phyloP scores from a whole-genome alignment of 148 eudicot genomes.

The Vaccinium corymbosum region DNA sequence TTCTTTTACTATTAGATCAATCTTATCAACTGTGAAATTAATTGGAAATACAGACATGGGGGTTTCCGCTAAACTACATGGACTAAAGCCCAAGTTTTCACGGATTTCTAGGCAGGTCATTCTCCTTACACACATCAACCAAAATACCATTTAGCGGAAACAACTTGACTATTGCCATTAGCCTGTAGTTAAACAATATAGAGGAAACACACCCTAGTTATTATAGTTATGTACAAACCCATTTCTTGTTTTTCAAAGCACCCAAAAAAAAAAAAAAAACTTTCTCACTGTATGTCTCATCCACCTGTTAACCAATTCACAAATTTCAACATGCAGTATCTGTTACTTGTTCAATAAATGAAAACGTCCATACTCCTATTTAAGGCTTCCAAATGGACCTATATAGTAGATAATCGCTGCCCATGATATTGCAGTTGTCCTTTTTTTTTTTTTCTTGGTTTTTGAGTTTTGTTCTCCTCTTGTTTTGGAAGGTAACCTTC shows the following conservation, averaged over 20 bases:
- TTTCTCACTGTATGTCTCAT: not conserved
- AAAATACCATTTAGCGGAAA: too few relatives aligned
- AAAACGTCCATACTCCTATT: not conserved
- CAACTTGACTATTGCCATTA: too few relatives aligned
- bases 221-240: not conserved
- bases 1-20: not conserved
- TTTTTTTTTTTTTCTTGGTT: not conserved
- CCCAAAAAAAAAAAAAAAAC: not conserved
- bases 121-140: too few relatives aligned
- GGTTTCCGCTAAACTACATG: too few relatives aligned
- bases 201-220: not conserved
- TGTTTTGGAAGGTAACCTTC: not conserved
- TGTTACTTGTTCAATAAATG: not conserved
- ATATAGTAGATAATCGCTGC: not conserved
- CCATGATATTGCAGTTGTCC: not conserved
- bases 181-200: too few relatives aligned
- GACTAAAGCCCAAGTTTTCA: too few relatives aligned
- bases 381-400: not conserved
- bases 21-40: not conserved
- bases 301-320: not conserved
- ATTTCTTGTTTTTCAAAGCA: too few relatives aligned
- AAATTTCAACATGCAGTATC: not conserved
- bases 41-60: not conserved
- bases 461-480: not conserved
- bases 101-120: too few relatives aligned